A percentile compares a stretch with the other conserved stretches of the same genome.
Conservation (phyloP, 1,284 basidiomycete species). For the Pseudozyma sp. region DNA sequence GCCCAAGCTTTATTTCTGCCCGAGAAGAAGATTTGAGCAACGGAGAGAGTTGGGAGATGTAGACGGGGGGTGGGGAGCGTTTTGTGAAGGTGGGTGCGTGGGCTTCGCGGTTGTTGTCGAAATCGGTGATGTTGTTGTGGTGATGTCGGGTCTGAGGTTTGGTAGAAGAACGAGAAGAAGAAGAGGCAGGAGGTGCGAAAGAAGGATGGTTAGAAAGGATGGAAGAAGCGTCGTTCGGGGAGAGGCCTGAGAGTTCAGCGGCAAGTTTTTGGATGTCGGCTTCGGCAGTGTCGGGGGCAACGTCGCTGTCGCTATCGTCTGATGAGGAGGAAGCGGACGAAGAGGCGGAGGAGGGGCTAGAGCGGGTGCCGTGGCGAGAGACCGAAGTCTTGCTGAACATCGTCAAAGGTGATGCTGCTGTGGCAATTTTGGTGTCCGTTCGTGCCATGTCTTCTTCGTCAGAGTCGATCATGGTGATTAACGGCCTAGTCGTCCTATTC, state of each 20-base stretch:
- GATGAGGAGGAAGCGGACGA: conserved; percentile 14
- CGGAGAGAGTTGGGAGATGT: conserved; percentile 67
- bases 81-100: conserved; percentile 43
- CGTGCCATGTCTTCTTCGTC: conserved; percentile 11
- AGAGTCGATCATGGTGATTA: conserved; percentile 43
- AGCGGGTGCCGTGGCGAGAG: not conserved
- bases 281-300: conserved; percentile 1
- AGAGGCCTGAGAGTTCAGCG: conserved; percentile 24
- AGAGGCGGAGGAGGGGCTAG: conserved; percentile 21
- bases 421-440: not conserved
- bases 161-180: not conserved
- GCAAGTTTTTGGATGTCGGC: conserved; percentile 38
- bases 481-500: not conserved
- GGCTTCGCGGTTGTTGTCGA: conserved; percentile 23
- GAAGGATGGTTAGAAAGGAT: not conserved
- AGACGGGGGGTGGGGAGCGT: conserved; percentile 66
- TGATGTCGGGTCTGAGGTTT: not conserved
- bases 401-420: not conserved
- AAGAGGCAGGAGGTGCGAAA: not conserved
- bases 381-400: conserved; percentile 17
- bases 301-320: conserved; percentile 14
- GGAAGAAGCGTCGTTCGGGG: conserved; percentile 10
- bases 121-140: not conserved
- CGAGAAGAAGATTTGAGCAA: conserved; percentile 60
- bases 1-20: conserved; percentile 26